Evolutionary conservation across 2,329 filamentous ascomycete genomes (phyloP).

Genomic region (Tetracladium maxilliforme): DNA sequence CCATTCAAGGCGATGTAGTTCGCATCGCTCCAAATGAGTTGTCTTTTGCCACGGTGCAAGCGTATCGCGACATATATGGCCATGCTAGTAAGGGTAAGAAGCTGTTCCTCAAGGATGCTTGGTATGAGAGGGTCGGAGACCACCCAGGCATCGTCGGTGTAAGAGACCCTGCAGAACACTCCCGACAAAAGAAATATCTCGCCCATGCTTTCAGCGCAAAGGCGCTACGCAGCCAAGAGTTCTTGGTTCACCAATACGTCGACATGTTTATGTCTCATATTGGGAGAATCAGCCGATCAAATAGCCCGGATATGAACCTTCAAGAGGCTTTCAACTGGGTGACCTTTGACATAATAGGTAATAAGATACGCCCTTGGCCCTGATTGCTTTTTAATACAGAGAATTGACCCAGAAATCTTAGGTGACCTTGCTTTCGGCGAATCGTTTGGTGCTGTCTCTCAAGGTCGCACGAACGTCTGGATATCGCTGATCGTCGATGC

Average conservation of each 20-base stretch:
- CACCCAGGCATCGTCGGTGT: too few relatives aligned
- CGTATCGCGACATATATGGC: slow-evolving; percentile 16
- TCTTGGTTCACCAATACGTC: slow-evolving; percentile 14
- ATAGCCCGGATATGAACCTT: slow-evolving; percentile 11
- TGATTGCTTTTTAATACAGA: too few relatives aligned
- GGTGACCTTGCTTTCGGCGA: slow-evolving; percentile 31
- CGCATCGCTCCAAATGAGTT: slow-evolving; percentile 16
- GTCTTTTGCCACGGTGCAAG: slow-evolving; percentile 12
- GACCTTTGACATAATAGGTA: slow-evolving; percentile 25
- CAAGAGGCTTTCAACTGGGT: slow-evolving; percentile 19
- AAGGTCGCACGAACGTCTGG: slow-evolving; percentile 14
- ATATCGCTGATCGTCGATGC: slow-evolving; percentile 9
- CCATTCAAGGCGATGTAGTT: too few relatives aligned
- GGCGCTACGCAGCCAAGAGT: slow-evolving; percentile 17
- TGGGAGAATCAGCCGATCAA: slow-evolving; percentile 5
- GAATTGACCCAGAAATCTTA: too few relatives aligned
- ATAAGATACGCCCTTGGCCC: too few relatives aligned
- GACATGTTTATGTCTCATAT: slow-evolving; percentile 12
- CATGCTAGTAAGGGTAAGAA: too few relatives aligned
- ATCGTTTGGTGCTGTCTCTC: slow-evolving; percentile 21
- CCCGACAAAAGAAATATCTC: slow-evolving; percentile 16
- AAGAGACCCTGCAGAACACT: too few relatives aligned
- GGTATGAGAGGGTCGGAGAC: too few relatives aligned
- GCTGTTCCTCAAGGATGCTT: too few relatives aligned
- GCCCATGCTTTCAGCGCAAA: slow-evolving; percentile 16